Evolutionary conservation across 345 rosid genomes (phyloP), one percentile per base, ranked within the genome.

Genomic region (Eucalyptus sp.): DNA sequence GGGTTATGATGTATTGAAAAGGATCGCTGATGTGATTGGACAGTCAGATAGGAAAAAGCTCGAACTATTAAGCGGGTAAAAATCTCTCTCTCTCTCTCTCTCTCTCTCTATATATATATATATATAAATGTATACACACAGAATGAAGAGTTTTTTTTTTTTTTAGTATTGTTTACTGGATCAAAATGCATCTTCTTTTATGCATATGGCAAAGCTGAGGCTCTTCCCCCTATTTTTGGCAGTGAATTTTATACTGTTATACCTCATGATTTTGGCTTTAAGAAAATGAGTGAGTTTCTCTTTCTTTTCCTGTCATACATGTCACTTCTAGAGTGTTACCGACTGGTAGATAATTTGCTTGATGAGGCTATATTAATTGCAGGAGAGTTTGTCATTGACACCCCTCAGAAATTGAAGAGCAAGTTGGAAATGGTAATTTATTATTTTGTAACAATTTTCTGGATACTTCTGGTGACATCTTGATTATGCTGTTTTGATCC

Each of bases 211-310:
- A 76, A 76, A 41, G 84, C 84, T 76, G 48, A 76, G 15, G 29
- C 48, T 76, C 80, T 90, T 41, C 31, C 41, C 54, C 13, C 51
- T 83, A 88, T 89, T 85, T 83, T 24, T 90, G 92, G 92, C 96
- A 97, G 99, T 85, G 97, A 97, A 92, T 97, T 97, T 93, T 96
- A 97, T 89, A 95, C 98, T 5, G 95, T 94, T 87, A 95, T 97
- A 89, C 99, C 99, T 31, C 99, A 96, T 93, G 96, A 96, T 91
- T 96, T 96, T 86, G 99, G 99, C 81, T 97, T 96, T 91, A 93
- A 90, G 88, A 96, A 96, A 92, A 96, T 95, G 98, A 91, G 98
- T 95, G 91, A 95, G 97, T 93, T 80, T 76, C 90, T 91, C 90
- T 90, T n/a, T 86, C 89, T 89, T 83, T 89, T 49, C 71, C 48